phyloP scores from a whole-genome alignment of 2,329 filamentous ascomycete species.

The Xylaria sp. region DNA sequence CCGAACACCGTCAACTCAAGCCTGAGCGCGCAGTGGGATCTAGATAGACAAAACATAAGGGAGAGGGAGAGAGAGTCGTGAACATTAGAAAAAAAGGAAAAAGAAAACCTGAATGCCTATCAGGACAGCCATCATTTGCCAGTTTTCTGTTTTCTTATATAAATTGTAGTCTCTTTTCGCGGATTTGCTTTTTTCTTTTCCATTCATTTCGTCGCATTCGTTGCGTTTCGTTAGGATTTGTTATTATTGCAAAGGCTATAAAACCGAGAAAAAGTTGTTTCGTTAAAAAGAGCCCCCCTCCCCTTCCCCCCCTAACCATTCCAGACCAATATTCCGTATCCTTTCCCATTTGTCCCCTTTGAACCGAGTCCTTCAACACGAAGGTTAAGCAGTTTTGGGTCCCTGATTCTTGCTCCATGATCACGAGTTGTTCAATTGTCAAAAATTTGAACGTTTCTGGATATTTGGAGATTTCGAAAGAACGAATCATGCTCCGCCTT shows the following conservation, averaged over 20 bases:
- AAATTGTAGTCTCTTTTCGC: background rate
- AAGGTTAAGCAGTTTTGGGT: background rate
- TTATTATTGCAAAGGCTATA: conserved; percentile 5
- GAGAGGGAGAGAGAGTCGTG: too few species aligned
- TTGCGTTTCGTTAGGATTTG: conserved; percentile 7
- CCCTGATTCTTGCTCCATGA: too few species aligned
- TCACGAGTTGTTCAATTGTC: background rate
- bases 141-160: background rate
- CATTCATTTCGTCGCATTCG: background rate
- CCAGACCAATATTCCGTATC: background rate
- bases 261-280: background rate
- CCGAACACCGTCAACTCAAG: background rate
- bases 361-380: background rate
- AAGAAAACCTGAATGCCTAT: background rate
- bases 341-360: background rate
- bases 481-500: conserved; percentile 1
- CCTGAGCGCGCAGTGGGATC: background rate
- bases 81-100: background rate
- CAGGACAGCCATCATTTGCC: background rate
- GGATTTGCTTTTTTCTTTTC: background rate
- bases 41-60: too few species aligned
- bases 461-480: background rate
- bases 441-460: background rate
- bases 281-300: conserved; percentile 12
- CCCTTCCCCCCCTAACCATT: background rate